Evolutionary conservation across 768 basidiomycete species (phyloP).

Genomic region (Lactifluus subvellereus): DNA sequence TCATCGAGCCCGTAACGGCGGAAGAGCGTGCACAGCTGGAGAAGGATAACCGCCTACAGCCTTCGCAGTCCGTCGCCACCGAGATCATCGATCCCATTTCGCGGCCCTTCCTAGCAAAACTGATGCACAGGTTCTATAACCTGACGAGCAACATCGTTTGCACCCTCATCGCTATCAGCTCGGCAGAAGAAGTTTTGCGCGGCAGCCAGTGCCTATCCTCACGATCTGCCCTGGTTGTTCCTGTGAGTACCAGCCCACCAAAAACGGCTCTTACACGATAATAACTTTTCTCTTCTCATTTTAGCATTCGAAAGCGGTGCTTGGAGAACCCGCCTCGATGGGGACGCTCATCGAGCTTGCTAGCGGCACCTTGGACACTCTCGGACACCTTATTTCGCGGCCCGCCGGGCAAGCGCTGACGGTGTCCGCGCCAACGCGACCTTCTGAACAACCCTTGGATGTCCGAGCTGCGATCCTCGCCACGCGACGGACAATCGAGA

Average conservation of each 20-base stretch:
- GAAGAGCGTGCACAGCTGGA: conserved; percentile 71
- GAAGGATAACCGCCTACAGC: conserved; percentile 40
- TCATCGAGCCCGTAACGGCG: conserved; percentile 71
- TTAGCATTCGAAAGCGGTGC: conserved; percentile 81
- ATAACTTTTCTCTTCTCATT: conserved; percentile 2
- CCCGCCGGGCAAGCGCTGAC: conserved; percentile 54
- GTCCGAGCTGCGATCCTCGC: conserved; percentile 55
- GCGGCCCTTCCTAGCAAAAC: conserved; percentile 63
- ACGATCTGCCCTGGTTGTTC: conserved; percentile 61
- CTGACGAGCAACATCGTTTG: conserved; percentile 64
- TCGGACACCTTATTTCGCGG: conserved; percentile 58
- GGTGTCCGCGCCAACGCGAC: conserved; percentile 28
- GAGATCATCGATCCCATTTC: conserved; percentile 56
- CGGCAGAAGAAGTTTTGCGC: conserved; percentile 60
- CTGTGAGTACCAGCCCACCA: conserved; percentile 45
- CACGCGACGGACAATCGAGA: conserved; percentile 59
- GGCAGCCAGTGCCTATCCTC: conserved; percentile 67
- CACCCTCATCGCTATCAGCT: conserved; percentile 64
- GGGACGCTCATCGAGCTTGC: conserved; percentile 86
- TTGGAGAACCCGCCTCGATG: conserved; percentile 75
- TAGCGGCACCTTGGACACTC: conserved; percentile 67
- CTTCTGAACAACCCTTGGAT: conserved; percentile 39
- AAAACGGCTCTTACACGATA: not conserved
- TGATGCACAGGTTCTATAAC: conserved; percentile 67
- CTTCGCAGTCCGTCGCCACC: conserved; percentile 34